Evolutionary conservation across 108 stramenopile species (phyloP).

Genomic region (Skeletonema marinoi): DNA sequence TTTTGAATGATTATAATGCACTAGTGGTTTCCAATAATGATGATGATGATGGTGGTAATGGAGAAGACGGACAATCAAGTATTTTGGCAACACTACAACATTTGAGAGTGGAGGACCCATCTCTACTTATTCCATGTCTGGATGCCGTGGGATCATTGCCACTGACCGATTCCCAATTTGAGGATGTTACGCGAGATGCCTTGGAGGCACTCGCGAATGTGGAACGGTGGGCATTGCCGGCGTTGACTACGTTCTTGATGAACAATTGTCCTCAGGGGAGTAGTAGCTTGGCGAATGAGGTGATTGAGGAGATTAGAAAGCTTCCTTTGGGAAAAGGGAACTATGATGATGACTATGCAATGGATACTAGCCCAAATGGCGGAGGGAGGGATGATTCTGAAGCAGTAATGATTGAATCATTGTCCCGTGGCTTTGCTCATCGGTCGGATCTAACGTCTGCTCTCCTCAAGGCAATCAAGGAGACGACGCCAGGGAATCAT

Average conservation of each 20-base stretch:
- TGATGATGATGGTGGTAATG: constrained; percentile 23
- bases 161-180: constrained; percentile 16
- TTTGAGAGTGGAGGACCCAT: constrained; percentile 38
- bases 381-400: constrained; percentile 9
- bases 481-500: constrained; percentile 28
- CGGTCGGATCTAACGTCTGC: constrained; percentile 36
- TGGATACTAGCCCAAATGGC: background rate
- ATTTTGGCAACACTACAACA: constrained; percentile 35
- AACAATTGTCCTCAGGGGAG: constrained; percentile 33
- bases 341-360: constrained; percentile 6
- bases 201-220: constrained; percentile 42
- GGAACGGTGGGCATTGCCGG: constrained; percentile 48
- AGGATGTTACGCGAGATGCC: constrained; percentile 30
- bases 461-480: constrained; percentile 40
- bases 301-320: constrained; percentile 47
- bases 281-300: constrained; percentile 21
- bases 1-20: constrained; percentile 28
- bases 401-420: constrained; percentile 36
- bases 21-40: background rate
- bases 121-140: constrained; percentile 48
- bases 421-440: constrained; percentile 41
- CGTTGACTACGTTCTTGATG: constrained; percentile 46
- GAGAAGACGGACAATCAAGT: constrained; percentile 12
- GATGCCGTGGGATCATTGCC: constrained; percentile 55
- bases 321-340: constrained; percentile 24